Conservation (phyloP, 768 basidiomycete species). For the Coprinopsis marcescibilis region DNA sequence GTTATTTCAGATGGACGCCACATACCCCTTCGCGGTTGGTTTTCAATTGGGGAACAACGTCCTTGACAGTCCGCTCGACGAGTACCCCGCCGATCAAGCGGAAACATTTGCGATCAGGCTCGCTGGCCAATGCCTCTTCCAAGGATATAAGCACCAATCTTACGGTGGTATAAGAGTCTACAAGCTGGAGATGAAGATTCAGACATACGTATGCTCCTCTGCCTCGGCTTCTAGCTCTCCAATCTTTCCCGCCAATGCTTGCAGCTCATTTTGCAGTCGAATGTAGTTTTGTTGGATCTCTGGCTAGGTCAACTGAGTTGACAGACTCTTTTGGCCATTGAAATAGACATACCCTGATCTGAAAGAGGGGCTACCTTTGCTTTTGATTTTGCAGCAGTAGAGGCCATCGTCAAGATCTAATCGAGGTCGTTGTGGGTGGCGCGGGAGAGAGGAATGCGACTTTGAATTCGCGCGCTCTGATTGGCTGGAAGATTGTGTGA, state of each 20-base stretch:
- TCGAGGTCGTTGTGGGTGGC: no score
- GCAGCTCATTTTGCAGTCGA: slow-evolving; percentile 81
- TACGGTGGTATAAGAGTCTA: slow-evolving; percentile 6
- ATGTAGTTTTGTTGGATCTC: slow-evolving; percentile 82
- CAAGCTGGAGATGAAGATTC: background rate
- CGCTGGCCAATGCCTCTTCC: slow-evolving; percentile 71
- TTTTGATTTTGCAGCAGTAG: slow-evolving; percentile 48
- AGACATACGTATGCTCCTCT: slow-evolving; percentile 85
- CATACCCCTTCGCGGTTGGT: slow-evolving; percentile 86
- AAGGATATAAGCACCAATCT: slow-evolving; percentile 89
- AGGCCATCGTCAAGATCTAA: slow-evolving; percentile 33
- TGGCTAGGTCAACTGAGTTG: slow-evolving; percentile 46
- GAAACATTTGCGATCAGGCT: slow-evolving; percentile 93
- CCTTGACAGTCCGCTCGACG: slow-evolving; percentile 92
- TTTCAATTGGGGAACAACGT: slow-evolving; percentile 85
- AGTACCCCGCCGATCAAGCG: slow-evolving; percentile 93
- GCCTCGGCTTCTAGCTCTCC: slow-evolving; percentile 94
- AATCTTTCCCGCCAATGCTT: slow-evolving; percentile 89
- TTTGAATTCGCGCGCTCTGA: slow-evolving; percentile 36
- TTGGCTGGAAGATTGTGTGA: slow-evolving; percentile 34
- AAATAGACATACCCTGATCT: slow-evolving; percentile 59
- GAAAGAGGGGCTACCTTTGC: slow-evolving; percentile 51
- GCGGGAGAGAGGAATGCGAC: slow-evolving; percentile 1
- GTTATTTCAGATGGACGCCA: slow-evolving; percentile 9
- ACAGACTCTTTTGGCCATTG: slow-evolving; percentile 17